Base-by-base conservation (phyloP, 2,329 filamentous ascomycete species). In the Neonectria neomacrospora region DNA sequence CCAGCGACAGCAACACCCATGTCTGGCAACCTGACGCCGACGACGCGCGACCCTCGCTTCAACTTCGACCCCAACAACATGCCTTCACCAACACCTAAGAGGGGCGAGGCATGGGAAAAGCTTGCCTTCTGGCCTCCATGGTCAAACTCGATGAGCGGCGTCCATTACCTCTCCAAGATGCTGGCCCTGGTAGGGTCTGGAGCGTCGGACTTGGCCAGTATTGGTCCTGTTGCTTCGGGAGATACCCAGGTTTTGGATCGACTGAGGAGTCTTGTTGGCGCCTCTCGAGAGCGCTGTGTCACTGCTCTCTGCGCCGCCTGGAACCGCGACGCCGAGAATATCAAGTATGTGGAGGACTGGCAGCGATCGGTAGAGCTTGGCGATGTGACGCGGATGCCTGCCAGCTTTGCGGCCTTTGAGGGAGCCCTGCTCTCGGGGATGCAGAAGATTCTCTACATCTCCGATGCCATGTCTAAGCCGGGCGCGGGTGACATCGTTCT, bases 111-210 rank as follows among this genome's bases (percentile, higher is more conserved):
- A 0, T 98, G 94, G 93, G 96, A 98, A 74, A 91, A 95, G 80
- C 88, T 96, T 77, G 95, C 94, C 0, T 99, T 98, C 78, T 98
- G 95, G 94, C 94, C 95, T 4, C 96, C 95, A 0, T 91, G 92
- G 80, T 92, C 94, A 2, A 98, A 97, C 74, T 94, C 94, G 0
- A 82, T 98, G 23, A 96, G 94, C 62, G 95, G 92, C n/a, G 92
- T 95, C 2, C 88, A 97, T 76, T 97, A 97, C 74, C 85, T 99
- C 5, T 89, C 91, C 54, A 93, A 91, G 75, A 90, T 96, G 75
- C 82, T 98, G 22, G 84, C 89, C 0, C 82, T 97, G 3, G 88
- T 99, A 4, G 94, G 95, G n/a, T 91, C 91, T 2, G 94, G 92
- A 3, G 92, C 93, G 1, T 91, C 91, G 28, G 94, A 97, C 74